These are phyloP conservation scores for bread wheat (Triticum aestivum) DNA, from an alignment of 176 grass and related monocot species.

Conservation along the genomic window DNA sequence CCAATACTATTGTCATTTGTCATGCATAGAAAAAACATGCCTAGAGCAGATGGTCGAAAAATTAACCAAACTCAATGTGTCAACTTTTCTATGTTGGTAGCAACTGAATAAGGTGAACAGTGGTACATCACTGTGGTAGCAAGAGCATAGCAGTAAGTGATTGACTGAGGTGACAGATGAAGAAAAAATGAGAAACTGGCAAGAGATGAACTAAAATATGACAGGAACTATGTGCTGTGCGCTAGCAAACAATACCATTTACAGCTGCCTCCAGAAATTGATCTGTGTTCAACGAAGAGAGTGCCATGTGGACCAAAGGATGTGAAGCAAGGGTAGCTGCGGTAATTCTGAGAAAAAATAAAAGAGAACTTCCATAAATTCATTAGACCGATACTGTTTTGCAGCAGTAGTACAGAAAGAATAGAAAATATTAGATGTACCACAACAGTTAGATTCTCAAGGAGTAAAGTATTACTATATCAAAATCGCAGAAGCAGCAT, in stretches of 20 bases:
- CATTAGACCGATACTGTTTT: not conserved
- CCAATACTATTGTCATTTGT: not conserved
- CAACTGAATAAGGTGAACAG: slow-evolving; percentile 17
- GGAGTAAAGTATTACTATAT: slow-evolving; percentile 26
- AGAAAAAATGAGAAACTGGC: slow-evolving; percentile 12
- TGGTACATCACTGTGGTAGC: slow-evolving; percentile 16
- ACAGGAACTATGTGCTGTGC: slow-evolving; percentile 30
- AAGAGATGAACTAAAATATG: slow-evolving; percentile 24
- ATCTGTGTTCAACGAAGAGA: slow-evolving; percentile 77
- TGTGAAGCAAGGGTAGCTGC: slow-evolving; percentile 75
- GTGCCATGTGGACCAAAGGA: slow-evolving; percentile 75
- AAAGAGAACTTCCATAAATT: slow-evolving; percentile 27
- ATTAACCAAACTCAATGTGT: not conserved
- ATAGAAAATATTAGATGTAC: not conserved
- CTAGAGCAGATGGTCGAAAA: not conserved
- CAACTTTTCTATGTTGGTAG: not conserved
- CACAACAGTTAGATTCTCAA: slow-evolving; percentile 29
- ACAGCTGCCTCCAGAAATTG: slow-evolving; percentile 86
- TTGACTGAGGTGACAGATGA: not conserved
- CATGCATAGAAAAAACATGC: slow-evolving; percentile 2
- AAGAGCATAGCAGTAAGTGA: slow-evolving; percentile 11
- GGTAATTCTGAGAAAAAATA: slow-evolving; percentile 56
- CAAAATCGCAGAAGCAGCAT: slow-evolving; percentile 39
- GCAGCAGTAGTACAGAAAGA: slow-evolving; percentile 25
- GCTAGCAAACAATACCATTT: slow-evolving; percentile 70